phyloP scores from a whole-genome alignment of 441 rosid genomes.

The Rhodomyrtus psidioides region DNA sequence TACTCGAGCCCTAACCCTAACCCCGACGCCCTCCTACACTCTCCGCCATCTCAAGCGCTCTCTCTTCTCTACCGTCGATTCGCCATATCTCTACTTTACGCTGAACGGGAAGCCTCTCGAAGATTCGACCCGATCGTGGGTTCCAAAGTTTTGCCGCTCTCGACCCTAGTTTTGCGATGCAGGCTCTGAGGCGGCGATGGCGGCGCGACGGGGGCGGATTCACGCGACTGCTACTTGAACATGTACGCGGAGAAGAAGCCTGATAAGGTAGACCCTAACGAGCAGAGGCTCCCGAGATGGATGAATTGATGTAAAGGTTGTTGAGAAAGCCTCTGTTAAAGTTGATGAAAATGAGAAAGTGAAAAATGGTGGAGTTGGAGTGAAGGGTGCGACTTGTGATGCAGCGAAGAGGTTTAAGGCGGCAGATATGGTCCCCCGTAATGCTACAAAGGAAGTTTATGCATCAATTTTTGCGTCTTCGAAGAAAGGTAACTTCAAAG shows the following conservation, averaged over 20 bases:
- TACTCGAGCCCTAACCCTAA: slow-evolving; percentile 32
- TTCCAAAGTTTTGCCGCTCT: slow-evolving; percentile 36
- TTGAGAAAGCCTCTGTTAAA: no score
- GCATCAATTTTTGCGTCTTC: slow-evolving; percentile 82
- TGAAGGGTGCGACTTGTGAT: slow-evolving; percentile 6
- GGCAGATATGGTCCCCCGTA: slow-evolving; percentile 41
- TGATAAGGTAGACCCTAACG: no score
- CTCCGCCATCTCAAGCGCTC: slow-evolving; percentile 37
- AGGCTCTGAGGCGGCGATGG: slow-evolving; percentile 84
- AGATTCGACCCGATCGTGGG: slow-evolving; percentile 28
- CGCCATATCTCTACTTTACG: slow-evolving; percentile 38
- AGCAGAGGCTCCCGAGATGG: no score
- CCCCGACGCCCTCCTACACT: slow-evolving; percentile 25
- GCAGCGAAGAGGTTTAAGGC: slow-evolving; percentile 63
- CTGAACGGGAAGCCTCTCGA: slow-evolving; percentile 48
- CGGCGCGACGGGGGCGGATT: slow-evolving; percentile 92
- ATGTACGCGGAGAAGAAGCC: slow-evolving; percentile 95
- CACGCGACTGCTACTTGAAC: slow-evolving; percentile 92
- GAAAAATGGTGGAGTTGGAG: slow-evolving; percentile 16
- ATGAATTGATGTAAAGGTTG: no score
- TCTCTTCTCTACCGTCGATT: slow-evolving; percentile 14
- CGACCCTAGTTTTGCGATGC: slow-evolving; percentile 43
- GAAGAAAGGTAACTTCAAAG: slow-evolving; percentile 60
- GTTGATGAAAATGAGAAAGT: slow-evolving; percentile 35
- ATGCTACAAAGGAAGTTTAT: slow-evolving; percentile 72